phyloP scores from a whole-genome alignment of 306 rosid species.

The Malus asiatica region DNA sequence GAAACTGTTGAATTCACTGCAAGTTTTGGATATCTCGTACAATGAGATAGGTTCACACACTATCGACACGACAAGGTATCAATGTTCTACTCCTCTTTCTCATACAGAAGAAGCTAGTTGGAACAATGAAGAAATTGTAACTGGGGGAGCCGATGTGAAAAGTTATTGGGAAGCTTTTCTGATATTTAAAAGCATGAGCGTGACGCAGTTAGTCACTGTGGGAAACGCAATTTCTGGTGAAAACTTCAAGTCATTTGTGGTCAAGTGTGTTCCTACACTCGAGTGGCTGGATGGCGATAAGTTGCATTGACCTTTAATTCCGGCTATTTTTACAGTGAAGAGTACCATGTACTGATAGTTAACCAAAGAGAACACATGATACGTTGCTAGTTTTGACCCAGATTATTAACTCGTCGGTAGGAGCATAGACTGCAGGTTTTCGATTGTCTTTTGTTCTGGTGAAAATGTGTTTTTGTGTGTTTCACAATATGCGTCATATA shows the following conservation, averaged over 20 bases:
- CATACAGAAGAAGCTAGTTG: constrained; percentile 53
- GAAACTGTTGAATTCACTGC: constrained; percentile 51
- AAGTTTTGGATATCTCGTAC: constrained; percentile 56
- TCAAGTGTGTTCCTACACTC: constrained; percentile 46
- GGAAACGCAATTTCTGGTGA: constrained; percentile 60
- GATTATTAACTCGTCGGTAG: neutral
- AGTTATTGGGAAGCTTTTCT: constrained; percentile 68
- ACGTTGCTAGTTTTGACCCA: neutral
- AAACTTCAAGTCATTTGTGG: constrained; percentile 45
- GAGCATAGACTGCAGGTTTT: neutral
- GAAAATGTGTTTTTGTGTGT: neutral
- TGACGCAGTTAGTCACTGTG: constrained; percentile 50
- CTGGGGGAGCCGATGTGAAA: constrained; percentile 19
- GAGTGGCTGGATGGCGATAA: constrained; percentile 39
- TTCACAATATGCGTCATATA: neutral
- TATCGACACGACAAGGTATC: constrained; percentile 64
- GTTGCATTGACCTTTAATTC: constrained; percentile 17
- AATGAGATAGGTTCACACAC: constrained; percentile 69
- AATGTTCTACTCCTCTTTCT: constrained; percentile 64
- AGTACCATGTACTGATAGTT: neutral
- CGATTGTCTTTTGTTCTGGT: neutral
- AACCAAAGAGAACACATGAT: too few relatives aligned
- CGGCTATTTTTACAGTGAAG: neutral
- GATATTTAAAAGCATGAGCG: constrained; percentile 46
- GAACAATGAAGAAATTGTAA: constrained; percentile 29